Percentiles rank a stretch among this genome's conserved stretches.
Evolutionary conservation across 2,329 filamentous ascomycete genomes (phyloP).

Genomic region (Ophiostoma angusticollis): DNA sequence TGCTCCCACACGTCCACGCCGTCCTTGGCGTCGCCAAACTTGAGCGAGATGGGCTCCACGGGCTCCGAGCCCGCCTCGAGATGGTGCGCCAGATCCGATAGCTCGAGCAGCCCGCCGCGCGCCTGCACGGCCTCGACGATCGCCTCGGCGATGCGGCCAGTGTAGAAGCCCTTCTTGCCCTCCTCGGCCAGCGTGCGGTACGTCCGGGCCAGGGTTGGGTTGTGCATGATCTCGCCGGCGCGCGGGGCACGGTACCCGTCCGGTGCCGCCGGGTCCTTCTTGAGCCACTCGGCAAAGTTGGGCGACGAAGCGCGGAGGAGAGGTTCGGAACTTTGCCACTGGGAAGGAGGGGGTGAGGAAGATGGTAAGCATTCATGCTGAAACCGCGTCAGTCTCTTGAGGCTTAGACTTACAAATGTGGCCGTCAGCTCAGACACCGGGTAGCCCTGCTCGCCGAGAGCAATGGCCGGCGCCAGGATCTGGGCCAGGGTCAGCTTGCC

Average conservation of each 20-base stretch:
- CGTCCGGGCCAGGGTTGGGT: slow-evolving; percentile 66
- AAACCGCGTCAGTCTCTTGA: not conserved
- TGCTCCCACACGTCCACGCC: slow-evolving; percentile 89
- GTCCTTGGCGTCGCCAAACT: slow-evolving; percentile 36
- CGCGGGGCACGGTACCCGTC: slow-evolving; percentile 62
- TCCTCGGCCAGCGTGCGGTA: slow-evolving; percentile 67
- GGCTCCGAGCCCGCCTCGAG: slow-evolving; percentile 54
- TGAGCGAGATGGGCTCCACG: slow-evolving; percentile 74
- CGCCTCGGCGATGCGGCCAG: slow-evolving; percentile 67
- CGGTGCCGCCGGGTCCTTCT: slow-evolving; percentile 50
- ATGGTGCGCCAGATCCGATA: slow-evolving; percentile 73
- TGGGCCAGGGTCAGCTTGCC: slow-evolving; percentile 66
- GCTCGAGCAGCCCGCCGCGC: slow-evolving; percentile 62
- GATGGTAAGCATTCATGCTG: too few species aligned
- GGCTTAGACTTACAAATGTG: slow-evolving; percentile 42
- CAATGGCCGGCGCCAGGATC: slow-evolving; percentile 70
- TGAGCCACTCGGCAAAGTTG: slow-evolving; percentile 79
- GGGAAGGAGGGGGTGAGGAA: not conserved
- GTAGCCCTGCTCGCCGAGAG: slow-evolving; percentile 77
- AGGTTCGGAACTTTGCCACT: slow-evolving; percentile 62
- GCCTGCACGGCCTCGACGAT: slow-evolving; percentile 66
- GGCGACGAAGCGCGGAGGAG: slow-evolving; percentile 61
- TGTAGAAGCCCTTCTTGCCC: slow-evolving; percentile 86
- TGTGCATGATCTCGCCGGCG: slow-evolving; percentile 80
- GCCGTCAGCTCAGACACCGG: slow-evolving; percentile 74